Percentiles rank a stretch among this genome's conserved stretches.
phyloP scores from a whole-genome alignment of 495 filamentous ascomycete species.

The Daldinia vernicosa region DNA sequence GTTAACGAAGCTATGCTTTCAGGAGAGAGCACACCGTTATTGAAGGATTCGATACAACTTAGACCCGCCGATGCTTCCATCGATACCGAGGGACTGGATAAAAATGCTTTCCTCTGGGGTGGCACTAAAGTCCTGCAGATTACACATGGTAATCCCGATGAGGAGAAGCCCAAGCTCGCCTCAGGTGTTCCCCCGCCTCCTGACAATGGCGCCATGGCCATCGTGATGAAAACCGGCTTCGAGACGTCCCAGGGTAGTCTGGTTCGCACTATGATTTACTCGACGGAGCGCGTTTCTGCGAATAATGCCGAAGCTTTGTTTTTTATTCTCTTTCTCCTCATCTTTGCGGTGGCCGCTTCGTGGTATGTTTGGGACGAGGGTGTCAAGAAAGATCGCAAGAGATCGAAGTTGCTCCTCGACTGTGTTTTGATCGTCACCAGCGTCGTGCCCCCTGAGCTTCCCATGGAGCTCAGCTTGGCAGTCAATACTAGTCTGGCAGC shows the following conservation, averaged over 20 bases:
- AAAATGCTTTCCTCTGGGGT: constrained; percentile 94
- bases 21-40: constrained; percentile 93
- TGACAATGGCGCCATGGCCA: constrained; percentile 91
- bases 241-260: constrained; percentile 98
- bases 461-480: constrained; percentile 96
- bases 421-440: constrained; percentile 97
- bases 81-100: constrained; percentile 92
- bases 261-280: constrained; percentile 99
- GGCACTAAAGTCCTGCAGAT: constrained; percentile 98
- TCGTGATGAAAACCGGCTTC: constrained; percentile 97
- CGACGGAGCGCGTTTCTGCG: constrained; percentile 96
- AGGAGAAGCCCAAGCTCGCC: constrained; percentile 68
- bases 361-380: constrained; percentile 99
- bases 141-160: constrained; percentile 82
- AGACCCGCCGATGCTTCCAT: constrained; percentile 84
- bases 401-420: constrained; percentile 95
- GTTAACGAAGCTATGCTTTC: constrained; percentile 99
- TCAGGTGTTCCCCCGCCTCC: constrained; percentile 79
- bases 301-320: constrained; percentile 94
- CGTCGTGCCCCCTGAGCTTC: constrained; percentile 95
- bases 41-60: constrained; percentile 96
- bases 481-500: constrained; percentile 99
- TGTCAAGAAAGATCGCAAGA: constrained; percentile 89
- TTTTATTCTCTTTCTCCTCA: constrained; percentile 95
- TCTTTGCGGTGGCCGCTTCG: constrained; percentile 97